Percentiles rank a stretch among this genome's conserved stretches.
Conservation (phyloP, 495 filamentous ascomycete genomes). For the Aspergillus leporis region DNA sequence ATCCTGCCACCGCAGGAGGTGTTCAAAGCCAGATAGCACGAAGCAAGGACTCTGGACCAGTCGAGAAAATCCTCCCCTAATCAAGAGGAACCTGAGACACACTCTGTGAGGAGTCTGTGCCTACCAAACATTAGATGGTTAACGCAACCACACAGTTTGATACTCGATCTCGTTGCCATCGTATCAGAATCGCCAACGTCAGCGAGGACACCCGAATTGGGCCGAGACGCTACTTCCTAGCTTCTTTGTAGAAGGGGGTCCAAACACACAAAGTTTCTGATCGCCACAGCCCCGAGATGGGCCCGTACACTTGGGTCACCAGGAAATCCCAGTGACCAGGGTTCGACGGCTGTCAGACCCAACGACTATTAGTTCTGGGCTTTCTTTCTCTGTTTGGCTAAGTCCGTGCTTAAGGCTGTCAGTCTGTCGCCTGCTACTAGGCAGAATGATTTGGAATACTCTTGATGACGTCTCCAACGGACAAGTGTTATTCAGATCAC, state of each 20-base stretch:
- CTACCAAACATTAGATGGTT: neutral
- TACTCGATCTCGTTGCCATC: neutral
- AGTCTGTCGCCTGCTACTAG: slow-evolving; percentile 2
- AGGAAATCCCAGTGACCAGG: slow-evolving; percentile 38
- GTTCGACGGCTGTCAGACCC: slow-evolving; percentile 37
- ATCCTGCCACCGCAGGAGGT: slow-evolving; percentile 20
- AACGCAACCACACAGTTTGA: neutral
- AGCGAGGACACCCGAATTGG: slow-evolving; percentile 1
- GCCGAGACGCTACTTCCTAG: slow-evolving; percentile 1
- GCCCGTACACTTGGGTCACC: slow-evolving; percentile 35
- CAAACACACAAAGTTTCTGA: slow-evolving; percentile 23
- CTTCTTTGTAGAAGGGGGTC: slow-evolving; percentile 1
- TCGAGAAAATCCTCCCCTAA: neutral
- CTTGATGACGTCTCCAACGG: slow-evolving; percentile 17
- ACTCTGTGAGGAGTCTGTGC: slow-evolving; percentile 27
- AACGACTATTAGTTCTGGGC: slow-evolving; percentile 20
- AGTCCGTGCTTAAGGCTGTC: slow-evolving; percentile 5
- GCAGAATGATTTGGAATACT: slow-evolving; percentile 7
- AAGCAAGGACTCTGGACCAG: slow-evolving; percentile 38
- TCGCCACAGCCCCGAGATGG: slow-evolving; percentile 29
- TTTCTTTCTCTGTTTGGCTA: slow-evolving; percentile 1
- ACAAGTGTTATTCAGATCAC: slow-evolving; percentile 10
- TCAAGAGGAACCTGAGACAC: slow-evolving; percentile 24
- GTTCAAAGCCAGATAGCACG: slow-evolving; percentile 31
- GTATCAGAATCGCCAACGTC: slow-evolving; percentile 1